Base-by-base conservation (phyloP, 1,139 yeast species). In the Yamadazyma diddensiae region DNA sequence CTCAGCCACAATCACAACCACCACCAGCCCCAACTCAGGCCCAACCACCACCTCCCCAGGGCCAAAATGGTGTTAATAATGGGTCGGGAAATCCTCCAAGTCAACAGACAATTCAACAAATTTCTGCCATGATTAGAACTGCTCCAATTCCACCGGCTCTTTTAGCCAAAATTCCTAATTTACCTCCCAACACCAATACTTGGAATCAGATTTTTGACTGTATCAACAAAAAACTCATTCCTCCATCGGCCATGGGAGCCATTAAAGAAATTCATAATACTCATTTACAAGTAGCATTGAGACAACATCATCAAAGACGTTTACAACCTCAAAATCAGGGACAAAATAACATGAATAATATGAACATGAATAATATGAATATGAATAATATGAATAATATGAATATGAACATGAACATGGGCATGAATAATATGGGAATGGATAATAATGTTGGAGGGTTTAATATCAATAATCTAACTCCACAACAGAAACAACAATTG, bases 121-220 rank as follows among this genome's bases (percentile, higher is more conserved):
- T 65, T 38, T 54, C 62, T 29, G 57, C 57, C 30, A 51, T 64
- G 52, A 62, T 69, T 35, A 43, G 70, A 27, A 76, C 75, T 29
- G 62, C 76, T 3, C 85, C 84, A 3, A 85, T 88, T 33, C 97
- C 97, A 1, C 77, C 75, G n/a, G 77, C 79, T 5, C 56, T 88
- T 26, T 61, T 88, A 29, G 69, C 73, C 31, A 77, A 77, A 48
- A 77, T 88, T 32, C 95, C 96, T 9, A 80, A 78, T 29, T 64
- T 88, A 21, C 96, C 96, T 0, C 79, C 82, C n/a, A 83, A 80
- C 33, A 81, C 81, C 24, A 80, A 75, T 42, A 85, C 95, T 4
- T 87, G 95, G 95, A 74, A 77, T 26, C 90, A 82, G 53, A 77
- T 88, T 17, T 79, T 83, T 52, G 86, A 82, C 33, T 71, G 83